Percentiles rank a stretch among this genome's conserved stretches.
Evolutionary conservation across 2,329 filamentous ascomycete genomes (phyloP).

Genomic region (Pseudogymnoascus sp.): DNA sequence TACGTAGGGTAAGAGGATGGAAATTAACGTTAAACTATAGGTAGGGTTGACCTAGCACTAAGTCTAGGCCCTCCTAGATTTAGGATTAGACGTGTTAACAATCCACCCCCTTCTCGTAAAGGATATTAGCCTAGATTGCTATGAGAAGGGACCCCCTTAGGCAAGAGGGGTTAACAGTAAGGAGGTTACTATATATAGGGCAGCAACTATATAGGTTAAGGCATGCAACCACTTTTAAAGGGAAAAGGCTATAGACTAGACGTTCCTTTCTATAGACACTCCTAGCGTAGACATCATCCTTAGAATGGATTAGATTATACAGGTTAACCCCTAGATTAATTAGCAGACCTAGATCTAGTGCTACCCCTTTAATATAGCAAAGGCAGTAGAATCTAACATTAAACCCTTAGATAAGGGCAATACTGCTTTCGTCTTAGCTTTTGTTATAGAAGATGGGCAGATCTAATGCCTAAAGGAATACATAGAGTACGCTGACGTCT

Average conservation of each 20-base stretch:
- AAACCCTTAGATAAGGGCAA: no score
- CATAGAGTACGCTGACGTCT: no score
- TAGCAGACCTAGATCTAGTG: no score
- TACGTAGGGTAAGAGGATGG: not conserved
- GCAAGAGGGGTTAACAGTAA: not conserved
- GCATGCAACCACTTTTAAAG: not conserved
- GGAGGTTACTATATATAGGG: not conserved
- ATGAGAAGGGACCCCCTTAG: no score
- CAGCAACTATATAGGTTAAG: not conserved
- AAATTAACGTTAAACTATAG: not conserved
- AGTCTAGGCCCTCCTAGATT: not conserved
- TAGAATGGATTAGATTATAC: no score
- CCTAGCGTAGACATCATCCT: not conserved
- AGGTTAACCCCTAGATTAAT: no score
- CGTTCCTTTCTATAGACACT: not conserved
- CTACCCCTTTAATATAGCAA: no score
- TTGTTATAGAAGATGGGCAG: no score
- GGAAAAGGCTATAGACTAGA: not conserved
- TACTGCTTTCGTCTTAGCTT: no score
- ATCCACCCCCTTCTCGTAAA: not conserved
- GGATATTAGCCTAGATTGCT: not conserved
- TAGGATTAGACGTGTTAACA: not conserved
- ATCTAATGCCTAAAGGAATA: no score
- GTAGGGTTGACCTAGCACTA: not conserved
- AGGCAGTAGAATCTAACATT: no score